Evolutionary conservation across 805 yeast genomes (phyloP).

Genomic region (Starmerella sirachaensis): DNA sequence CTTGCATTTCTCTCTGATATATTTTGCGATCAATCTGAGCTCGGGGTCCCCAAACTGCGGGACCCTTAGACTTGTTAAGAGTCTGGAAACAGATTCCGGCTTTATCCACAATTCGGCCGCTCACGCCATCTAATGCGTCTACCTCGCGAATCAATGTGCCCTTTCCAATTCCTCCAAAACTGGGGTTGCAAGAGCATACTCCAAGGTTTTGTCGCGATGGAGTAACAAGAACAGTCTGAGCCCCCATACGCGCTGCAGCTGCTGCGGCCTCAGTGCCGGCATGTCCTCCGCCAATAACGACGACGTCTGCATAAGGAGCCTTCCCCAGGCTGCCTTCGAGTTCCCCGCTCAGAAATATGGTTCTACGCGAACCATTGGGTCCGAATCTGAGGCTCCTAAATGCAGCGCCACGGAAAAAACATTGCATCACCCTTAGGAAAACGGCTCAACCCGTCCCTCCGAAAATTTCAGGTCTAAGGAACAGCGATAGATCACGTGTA

Average conservation of each 20-base stretch:
- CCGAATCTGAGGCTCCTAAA: background rate
- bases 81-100: constrained; percentile 90
- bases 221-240: constrained; percentile 58
- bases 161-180: constrained; percentile 96
- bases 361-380: background rate
- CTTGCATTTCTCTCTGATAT: constrained; percentile 71
- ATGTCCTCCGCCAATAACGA: constrained; percentile 95
- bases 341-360: constrained; percentile 13
- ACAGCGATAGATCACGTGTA: no score
- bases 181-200: constrained; percentile 93
- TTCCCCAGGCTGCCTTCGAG: constrained; percentile 3
- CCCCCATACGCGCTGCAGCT: constrained; percentile 79
- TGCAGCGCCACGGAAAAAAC: no score
- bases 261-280: constrained; percentile 98
- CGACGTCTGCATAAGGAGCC: constrained; percentile 39
- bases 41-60: constrained; percentile 97
- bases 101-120: constrained; percentile 72
- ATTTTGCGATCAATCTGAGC: constrained; percentile 87
- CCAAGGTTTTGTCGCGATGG: constrained; percentile 71
- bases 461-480: no score
- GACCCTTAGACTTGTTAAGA: constrained; percentile 75
- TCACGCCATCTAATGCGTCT: constrained; percentile 92
- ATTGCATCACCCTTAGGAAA: no score
- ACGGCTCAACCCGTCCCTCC: no score
- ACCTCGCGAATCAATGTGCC: constrained; percentile 87